These are phyloP conservation scores for Venturia oleaginea DNA, from an alignment of 2,329 filamentous ascomycete species.

Conservation along the genomic window DNA sequence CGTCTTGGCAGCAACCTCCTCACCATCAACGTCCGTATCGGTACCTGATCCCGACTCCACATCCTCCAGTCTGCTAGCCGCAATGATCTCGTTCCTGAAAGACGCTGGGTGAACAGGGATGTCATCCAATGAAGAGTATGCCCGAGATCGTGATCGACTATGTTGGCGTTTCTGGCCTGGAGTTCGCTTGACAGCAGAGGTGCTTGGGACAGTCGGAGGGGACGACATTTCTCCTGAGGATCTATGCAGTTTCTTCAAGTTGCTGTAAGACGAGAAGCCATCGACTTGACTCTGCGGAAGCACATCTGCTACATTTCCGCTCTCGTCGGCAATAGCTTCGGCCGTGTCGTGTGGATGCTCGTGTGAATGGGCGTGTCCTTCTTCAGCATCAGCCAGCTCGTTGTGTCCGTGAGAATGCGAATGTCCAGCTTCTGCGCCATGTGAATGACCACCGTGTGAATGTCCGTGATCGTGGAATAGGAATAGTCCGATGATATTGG, in stretches of 20 bases:
- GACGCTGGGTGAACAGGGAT: conserved; percentile 82
- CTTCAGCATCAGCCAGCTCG: conserved; percentile 37
- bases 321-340: conserved; percentile 45
- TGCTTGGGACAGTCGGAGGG: background rate
- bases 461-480: conserved; percentile 93
- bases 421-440: conserved; percentile 34
- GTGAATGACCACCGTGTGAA: conserved; percentile 53
- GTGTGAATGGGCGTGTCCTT: conserved; percentile 52
- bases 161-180: conserved; percentile 44
- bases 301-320: conserved; percentile 51
- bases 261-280: conserved; percentile 24
- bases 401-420: conserved; percentile 25
- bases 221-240: conserved; percentile 6
- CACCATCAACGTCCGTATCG: conserved; percentile 46
- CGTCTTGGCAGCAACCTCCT: conserved; percentile 17
- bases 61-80: conserved; percentile 58
- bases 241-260: background rate
- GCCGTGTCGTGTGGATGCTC: conserved; percentile 20
- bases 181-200: background rate
- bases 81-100: conserved; percentile 87
- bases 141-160: conserved; percentile 48
- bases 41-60: conserved; percentile 46
- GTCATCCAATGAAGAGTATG: conserved; percentile 49
- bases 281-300: conserved; percentile 54
- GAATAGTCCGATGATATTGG: conserved; percentile 80